These are phyloP conservation scores for Phialophora verrucosa DNA, from an alignment of 2,329 filamentous ascomycete species.

Conservation along the genomic window DNA sequence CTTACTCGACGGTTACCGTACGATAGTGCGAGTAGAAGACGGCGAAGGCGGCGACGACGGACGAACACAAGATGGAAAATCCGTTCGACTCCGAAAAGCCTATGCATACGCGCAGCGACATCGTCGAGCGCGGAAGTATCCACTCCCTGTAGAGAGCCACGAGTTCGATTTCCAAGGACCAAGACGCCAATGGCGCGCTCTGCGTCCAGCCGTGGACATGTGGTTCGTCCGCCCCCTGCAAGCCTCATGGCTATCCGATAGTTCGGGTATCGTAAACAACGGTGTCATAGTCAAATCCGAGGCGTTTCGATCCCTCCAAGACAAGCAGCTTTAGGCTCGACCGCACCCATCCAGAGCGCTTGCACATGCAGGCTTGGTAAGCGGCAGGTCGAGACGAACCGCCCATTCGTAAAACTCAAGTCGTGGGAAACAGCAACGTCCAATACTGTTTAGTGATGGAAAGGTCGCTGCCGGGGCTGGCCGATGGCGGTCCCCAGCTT, in stretches of 20 bases:
- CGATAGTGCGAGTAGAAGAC: background rate
- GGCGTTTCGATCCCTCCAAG: background rate
- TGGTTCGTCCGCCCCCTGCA: background rate
- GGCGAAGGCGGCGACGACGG: background rate
- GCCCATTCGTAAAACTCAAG: background rate
- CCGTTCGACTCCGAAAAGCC: background rate
- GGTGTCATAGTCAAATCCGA: background rate
- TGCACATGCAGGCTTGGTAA: slow-evolving; percentile 11
- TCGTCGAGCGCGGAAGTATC: background rate
- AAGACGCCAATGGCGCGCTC: background rate
- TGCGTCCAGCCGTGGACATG: background rate
- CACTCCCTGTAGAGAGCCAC: background rate
- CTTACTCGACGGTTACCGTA: background rate
- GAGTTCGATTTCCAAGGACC: background rate
- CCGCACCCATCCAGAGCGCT: background rate
- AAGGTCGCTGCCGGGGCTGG: background rate
- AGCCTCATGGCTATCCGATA: slow-evolving; percentile 8
- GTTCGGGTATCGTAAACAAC: slow-evolving; percentile 8
- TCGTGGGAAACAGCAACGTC: background rate
- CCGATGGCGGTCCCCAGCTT: background rate
- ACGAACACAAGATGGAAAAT: background rate
- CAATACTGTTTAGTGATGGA: background rate
- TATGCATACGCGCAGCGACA: background rate
- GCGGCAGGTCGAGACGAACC: background rate
- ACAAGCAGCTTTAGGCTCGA: slow-evolving; percentile 1